Conservation (phyloP, 495 filamentous ascomycete genomes). For the Aspergillus campestris region DNA sequence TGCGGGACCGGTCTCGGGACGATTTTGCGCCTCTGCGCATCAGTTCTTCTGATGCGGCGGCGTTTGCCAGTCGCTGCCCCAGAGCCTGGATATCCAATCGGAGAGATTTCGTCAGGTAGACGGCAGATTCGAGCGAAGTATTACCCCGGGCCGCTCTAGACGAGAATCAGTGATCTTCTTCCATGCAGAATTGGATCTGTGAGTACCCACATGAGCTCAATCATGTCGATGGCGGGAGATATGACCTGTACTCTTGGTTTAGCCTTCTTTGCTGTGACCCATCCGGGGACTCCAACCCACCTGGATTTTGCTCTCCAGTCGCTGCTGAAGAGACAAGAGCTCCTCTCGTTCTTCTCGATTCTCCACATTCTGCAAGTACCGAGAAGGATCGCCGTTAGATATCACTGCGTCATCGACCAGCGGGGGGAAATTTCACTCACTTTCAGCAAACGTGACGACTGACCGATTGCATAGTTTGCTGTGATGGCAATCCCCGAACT, state of each 20-base stretch:
- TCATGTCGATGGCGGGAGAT: slow-evolving; percentile 86
- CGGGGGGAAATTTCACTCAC: slow-evolving; percentile 30
- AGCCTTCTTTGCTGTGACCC: not conserved
- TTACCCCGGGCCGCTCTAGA: slow-evolving; percentile 84
- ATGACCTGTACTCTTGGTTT: slow-evolving; percentile 52
- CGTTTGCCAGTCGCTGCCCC: slow-evolving; percentile 64
- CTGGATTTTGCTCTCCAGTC: slow-evolving; percentile 75
- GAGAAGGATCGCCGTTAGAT: slow-evolving; percentile 5
- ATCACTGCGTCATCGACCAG: not conserved
- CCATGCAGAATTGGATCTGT: not conserved
- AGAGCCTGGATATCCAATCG: slow-evolving; percentile 81
- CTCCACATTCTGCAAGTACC: slow-evolving; percentile 50
- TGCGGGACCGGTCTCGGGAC: slow-evolving; percentile 37
- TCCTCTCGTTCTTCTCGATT: slow-evolving; percentile 58
- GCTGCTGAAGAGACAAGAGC: slow-evolving; percentile 60
- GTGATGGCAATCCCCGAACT: slow-evolving; percentile 87
- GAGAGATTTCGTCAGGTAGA: slow-evolving; percentile 77
- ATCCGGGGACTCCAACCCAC: slow-evolving; percentile 32
- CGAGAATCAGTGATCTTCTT: not conserved
- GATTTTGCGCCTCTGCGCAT: slow-evolving; percentile 41
- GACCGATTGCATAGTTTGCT: slow-evolving; percentile 72
- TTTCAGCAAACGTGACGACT: slow-evolving; percentile 73
- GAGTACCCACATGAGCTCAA: slow-evolving; percentile 70
- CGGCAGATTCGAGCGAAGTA: slow-evolving; percentile 81
- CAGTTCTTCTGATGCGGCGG: slow-evolving; percentile 58